Evolutionary conservation across 805 yeast genomes (phyloP), one percentile per base, ranked within the genome.

Genomic region (Myxozyma nipponensis): DNA sequence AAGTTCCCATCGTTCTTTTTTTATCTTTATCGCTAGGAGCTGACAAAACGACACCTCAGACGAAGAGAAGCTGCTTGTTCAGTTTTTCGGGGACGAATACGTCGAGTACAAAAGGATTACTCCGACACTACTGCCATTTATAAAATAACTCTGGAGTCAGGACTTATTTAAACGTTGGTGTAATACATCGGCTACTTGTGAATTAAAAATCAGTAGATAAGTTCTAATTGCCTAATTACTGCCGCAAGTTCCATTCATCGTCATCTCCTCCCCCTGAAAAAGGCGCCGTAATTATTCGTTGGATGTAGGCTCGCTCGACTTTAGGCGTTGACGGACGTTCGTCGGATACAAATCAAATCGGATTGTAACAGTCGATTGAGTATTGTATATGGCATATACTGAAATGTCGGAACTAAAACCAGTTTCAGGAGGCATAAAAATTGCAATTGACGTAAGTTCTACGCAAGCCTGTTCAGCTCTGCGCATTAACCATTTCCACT

Each of bases 1-100:
- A 13, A 28, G 32, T 28, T 7, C 13, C 32, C 13, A 47, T 37
- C 61, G 43, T 17, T 34, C 19, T 23, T 24, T 19, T 39, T 19
- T 24, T 3, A 13, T 10, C 5, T n/a, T 21, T 4, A 25, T 47
- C 6, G 21, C 13, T 17, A n/a, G 18, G 22, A 26, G 25, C 17
- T 36, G 13, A 15, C 30, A 13, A 39, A 36, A 34, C 40, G 13
- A 18, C 10, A 19, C 21, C 17, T 17, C 43, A 55, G 61, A 69
- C 41, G 98, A 93, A 68, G 98, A 93, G 63, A 62, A 57, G 30
- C 77, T 72, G 45, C 66, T 93, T 53, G 64, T 80, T 6, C 60
- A 69, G 19, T 90, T 91, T 64, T 93, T 91, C 66, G 91, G 89
- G 1, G 66, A 74, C 1, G 78, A 77, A 4, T 93, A 91, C 64